These are phyloP conservation scores for Xylaria sp. DNA, from an alignment of 2,329 filamentous ascomycete genomes.

Conservation along the genomic window DNA sequence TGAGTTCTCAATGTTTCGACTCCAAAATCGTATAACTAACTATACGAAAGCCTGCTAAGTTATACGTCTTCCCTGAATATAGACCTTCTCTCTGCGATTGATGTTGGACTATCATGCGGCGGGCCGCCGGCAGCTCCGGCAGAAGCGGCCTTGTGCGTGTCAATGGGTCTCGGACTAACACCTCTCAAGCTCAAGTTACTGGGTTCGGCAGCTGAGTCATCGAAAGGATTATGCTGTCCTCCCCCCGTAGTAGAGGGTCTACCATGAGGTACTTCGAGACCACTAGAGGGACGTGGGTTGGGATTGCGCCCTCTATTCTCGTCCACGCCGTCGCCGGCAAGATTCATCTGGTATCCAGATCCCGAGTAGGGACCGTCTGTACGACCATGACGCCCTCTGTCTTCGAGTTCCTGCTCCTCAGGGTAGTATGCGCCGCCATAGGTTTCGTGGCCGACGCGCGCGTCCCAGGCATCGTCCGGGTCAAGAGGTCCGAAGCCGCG, in stretches of 20 bases:
- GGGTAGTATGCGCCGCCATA: slow-evolving; percentile 34
- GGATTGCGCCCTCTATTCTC: slow-evolving; percentile 55
- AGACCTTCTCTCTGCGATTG: slow-evolving; percentile 43
- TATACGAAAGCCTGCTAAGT: neutral
- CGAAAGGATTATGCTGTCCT: slow-evolving; percentile 71
- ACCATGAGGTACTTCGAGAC: slow-evolving; percentile 48
- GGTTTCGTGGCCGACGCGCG: slow-evolving; percentile 78
- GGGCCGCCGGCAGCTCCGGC: slow-evolving; percentile 24
- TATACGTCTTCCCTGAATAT: slow-evolving; percentile 47
- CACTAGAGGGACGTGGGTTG: slow-evolving; percentile 54
- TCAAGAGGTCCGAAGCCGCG: slow-evolving; percentile 75
- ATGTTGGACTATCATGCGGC: slow-evolving; percentile 44
- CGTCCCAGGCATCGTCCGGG: slow-evolving; percentile 87
- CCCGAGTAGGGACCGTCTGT: slow-evolving; percentile 37
- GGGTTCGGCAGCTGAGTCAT: slow-evolving; percentile 69
- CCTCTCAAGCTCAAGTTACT: slow-evolving; percentile 72
- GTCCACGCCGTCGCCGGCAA: slow-evolving; percentile 45
- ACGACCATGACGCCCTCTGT: slow-evolving; percentile 44
- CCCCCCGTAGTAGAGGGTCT: slow-evolving; percentile 53
- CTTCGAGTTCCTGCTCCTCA: slow-evolving; percentile 79
- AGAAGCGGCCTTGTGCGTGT: slow-evolving; percentile 50
- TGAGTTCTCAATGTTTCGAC: neutral
- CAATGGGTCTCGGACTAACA: slow-evolving; percentile 78
- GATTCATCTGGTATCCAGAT: slow-evolving; percentile 61
- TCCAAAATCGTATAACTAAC: neutral